Conservation (phyloP, 495 filamentous ascomycete genomes). For the Penicillium egyptiacum region DNA sequence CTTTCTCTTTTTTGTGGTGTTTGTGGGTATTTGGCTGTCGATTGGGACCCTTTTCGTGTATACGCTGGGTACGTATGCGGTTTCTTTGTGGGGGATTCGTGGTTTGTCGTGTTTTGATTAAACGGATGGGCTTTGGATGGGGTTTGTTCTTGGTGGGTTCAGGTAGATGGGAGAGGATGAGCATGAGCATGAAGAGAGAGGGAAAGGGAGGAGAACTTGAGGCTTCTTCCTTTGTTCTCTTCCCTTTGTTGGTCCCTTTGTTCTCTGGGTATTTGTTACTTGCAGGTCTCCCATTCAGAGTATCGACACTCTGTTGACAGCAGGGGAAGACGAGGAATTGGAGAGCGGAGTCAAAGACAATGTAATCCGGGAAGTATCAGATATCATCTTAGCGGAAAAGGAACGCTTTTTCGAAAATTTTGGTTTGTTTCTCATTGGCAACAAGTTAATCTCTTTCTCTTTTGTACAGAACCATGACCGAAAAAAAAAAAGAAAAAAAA, state of each 20-base stretch:
- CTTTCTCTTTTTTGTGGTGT: background rate
- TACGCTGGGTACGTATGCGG: background rate
- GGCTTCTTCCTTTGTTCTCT: background rate
- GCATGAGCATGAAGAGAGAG: background rate
- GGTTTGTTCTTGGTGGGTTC: background rate
- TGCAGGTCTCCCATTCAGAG: background rate
- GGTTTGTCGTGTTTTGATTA: background rate
- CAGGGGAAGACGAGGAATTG: background rate
- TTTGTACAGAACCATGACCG: constrained; percentile 40
- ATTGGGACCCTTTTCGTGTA: background rate
- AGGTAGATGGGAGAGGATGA: background rate
- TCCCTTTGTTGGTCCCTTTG: constrained; percentile 3
- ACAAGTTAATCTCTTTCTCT: constrained; percentile 20
- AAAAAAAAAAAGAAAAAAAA: constrained; percentile 25
- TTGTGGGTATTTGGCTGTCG: background rate
- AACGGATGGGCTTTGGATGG: background rate
- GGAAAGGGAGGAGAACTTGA: background rate
- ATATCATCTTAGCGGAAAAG: background rate
- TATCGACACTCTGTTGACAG: background rate
- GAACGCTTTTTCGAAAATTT: constrained; percentile 19
- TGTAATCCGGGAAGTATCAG: background rate
- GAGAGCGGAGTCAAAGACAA: background rate
- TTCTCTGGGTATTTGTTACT: background rate
- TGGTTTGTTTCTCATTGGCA: constrained; percentile 29
- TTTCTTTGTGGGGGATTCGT: background rate